phyloP scores from a whole-genome alignment of 768 basidiomycete species.

The Roridomyces roridus region DNA sequence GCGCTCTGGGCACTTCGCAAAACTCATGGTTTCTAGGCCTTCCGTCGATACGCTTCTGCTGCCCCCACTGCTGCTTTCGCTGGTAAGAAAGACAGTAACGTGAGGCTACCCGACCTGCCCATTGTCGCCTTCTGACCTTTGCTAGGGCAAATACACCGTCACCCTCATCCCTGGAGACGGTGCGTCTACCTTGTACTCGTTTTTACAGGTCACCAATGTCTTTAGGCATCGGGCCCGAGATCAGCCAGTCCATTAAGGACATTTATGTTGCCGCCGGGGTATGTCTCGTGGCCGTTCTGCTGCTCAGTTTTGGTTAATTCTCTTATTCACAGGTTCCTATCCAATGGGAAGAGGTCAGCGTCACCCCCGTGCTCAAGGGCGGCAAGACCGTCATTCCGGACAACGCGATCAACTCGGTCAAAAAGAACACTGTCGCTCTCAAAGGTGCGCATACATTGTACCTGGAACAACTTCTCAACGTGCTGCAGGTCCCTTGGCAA shows the following conservation, averaged over 20 bases:
- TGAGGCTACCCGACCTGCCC: constrained; percentile 48
- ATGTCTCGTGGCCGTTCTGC: constrained; percentile 19
- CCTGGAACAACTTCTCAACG: constrained; percentile 2
- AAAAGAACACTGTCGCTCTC: constrained; percentile 96
- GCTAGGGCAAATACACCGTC: constrained; percentile 93
- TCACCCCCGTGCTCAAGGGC: constrained; percentile 90
- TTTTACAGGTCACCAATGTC: constrained; percentile 12
- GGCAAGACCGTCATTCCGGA: constrained; percentile 99
- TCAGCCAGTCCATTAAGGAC: constrained; percentile 92
- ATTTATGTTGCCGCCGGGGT: constrained; percentile 93
- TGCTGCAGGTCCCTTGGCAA: constrained; percentile 85
- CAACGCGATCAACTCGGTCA: constrained; percentile 86
- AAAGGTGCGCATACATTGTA: constrained; percentile 69
- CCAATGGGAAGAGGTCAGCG: constrained; percentile 98
- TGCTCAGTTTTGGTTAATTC: constrained; percentile 7
- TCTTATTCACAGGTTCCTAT: constrained; percentile 81
- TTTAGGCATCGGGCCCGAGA: constrained; percentile 97
- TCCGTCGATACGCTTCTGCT: constrained; percentile 73
- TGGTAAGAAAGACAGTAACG: constrained; percentile 87
- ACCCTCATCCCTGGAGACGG: constrained; percentile 98
- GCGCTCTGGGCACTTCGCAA: neutral
- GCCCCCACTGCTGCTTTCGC: constrained; percentile 90
- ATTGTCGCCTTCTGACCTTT: constrained; percentile 2
- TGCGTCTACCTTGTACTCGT: constrained; percentile 39
- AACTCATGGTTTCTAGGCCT: constrained; percentile 42